Conservation (phyloP, 139 green algal species). For the Tetraselmis striata region DNA sequence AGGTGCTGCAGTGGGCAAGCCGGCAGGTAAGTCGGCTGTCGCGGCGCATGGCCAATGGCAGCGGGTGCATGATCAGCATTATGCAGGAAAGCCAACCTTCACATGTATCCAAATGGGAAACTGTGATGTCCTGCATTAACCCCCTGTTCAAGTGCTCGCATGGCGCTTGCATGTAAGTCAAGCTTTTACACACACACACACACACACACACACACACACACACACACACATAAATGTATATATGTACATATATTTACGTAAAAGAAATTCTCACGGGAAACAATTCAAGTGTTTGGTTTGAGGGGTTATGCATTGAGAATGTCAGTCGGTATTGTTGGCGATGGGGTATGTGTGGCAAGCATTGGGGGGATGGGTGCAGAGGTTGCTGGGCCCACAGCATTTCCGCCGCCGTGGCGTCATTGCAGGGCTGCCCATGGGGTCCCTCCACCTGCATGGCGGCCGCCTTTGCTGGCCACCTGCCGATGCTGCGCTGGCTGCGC, state of each 20-base stretch:
- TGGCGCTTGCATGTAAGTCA: neutral
- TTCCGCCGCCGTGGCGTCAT: too few relatives aligned
- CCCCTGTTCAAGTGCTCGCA: neutral
- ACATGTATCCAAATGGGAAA: too few relatives aligned
- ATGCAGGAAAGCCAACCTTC: too few relatives aligned
- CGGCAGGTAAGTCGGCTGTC: neutral
- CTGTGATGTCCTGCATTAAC: too few relatives aligned
- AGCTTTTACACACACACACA: too few relatives aligned
- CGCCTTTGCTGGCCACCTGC: neutral
- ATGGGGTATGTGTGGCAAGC: neutral
- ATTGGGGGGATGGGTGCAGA: neutral
- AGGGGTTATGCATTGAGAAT: neutral
- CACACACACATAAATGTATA: too few relatives aligned
- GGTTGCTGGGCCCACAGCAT: neutral
- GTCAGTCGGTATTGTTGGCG: neutral
- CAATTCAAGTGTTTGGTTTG: too few relatives aligned
- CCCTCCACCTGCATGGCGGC: neutral
- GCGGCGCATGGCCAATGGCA: neutral
- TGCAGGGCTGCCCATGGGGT: neutral
- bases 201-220: too few relatives aligned
- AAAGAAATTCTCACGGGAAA: too few relatives aligned
- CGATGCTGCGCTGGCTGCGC: neutral
- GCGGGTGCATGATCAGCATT: neutral
- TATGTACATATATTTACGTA: neutral
- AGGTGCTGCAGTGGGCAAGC: neutral